Percentiles rank a stretch among this genome's conserved stretches.
phyloP scores from a whole-genome alignment of 306 rosid genomes.

The Vigna nakashimae region DNA sequence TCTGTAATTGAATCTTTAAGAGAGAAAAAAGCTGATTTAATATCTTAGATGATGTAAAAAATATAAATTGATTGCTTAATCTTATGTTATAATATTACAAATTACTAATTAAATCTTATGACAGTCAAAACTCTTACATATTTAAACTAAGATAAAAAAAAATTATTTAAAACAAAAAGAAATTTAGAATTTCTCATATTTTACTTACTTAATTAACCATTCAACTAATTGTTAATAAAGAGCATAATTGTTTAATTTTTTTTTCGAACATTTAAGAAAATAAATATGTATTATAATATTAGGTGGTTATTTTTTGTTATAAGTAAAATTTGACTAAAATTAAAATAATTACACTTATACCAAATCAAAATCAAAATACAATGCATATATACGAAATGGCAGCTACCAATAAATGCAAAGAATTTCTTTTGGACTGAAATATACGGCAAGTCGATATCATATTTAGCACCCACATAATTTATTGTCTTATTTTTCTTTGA shows the following conservation, averaged over 20 bases:
- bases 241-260: not conserved
- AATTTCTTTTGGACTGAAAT: constrained; percentile 53
- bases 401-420: constrained; percentile 29
- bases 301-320: not conserved
- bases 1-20: too few relatives aligned
- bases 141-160: too few relatives aligned
- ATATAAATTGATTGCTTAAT: too few relatives aligned
- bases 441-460: constrained; percentile 48
- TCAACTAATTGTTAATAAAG: not conserved
- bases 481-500: not conserved
- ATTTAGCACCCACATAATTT: constrained; percentile 48
- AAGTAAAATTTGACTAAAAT: not conserved
- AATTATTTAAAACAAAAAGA: too few relatives aligned
- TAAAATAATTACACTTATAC: not conserved
- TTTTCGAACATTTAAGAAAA: not conserved
- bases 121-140: too few relatives aligned
- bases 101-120: too few relatives aligned
- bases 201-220: too few relatives aligned
- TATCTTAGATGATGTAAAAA: too few relatives aligned
- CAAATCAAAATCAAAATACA: not conserved
- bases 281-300: not conserved
- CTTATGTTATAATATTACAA: too few relatives aligned
- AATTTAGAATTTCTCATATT: too few relatives aligned
- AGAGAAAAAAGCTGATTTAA: too few relatives aligned
- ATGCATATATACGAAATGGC: not conserved